Conservation (phyloP, 139 green algal genomes). For the Picochlorum sp. region DNA sequence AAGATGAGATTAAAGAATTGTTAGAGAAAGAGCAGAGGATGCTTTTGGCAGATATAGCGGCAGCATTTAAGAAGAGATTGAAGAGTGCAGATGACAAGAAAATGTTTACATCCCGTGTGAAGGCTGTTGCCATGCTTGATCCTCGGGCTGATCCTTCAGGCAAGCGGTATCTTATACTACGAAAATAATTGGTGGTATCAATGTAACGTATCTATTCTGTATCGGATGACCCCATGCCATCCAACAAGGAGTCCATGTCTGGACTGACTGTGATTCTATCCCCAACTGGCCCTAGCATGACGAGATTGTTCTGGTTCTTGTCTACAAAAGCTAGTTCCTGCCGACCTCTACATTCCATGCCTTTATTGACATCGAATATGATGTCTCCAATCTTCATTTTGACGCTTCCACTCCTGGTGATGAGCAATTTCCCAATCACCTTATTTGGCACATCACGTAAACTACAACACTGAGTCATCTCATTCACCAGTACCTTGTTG, state of each 20-base stretch:
- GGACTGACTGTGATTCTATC: conserved; percentile 46
- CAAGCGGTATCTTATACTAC: conserved; percentile 24
- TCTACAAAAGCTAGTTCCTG: conserved; percentile 51
- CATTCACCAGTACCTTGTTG: not conserved
- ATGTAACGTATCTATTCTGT: not conserved
- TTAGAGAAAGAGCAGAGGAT: conserved; percentile 11
- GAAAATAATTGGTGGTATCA: not conserved
- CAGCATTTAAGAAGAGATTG: conserved; percentile 17
- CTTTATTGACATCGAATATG: conserved; percentile 52
- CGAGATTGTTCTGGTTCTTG: conserved; percentile 17
- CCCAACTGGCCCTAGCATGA: conserved; percentile 39
- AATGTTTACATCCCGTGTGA: conserved; percentile 17
- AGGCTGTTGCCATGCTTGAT: conserved; percentile 3
- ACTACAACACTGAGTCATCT: not conserved
- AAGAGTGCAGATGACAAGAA: not conserved
- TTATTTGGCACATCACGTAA: conserved; percentile 2
- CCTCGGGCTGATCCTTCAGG: conserved; percentile 6
- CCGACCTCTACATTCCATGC: conserved; percentile 34
- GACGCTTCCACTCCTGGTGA: conserved; percentile 53
- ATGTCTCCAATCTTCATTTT: conserved; percentile 64
- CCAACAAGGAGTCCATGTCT: conserved; percentile 46
- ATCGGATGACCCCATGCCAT: conserved; percentile 1
- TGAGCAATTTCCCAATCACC: conserved; percentile 21
- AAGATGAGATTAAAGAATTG: conserved; percentile 50
- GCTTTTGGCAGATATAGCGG: conserved; percentile 13